Evolutionary conservation across 345 rosid species (phyloP).

Genomic region (Cardiospermum halicacabum): DNA sequence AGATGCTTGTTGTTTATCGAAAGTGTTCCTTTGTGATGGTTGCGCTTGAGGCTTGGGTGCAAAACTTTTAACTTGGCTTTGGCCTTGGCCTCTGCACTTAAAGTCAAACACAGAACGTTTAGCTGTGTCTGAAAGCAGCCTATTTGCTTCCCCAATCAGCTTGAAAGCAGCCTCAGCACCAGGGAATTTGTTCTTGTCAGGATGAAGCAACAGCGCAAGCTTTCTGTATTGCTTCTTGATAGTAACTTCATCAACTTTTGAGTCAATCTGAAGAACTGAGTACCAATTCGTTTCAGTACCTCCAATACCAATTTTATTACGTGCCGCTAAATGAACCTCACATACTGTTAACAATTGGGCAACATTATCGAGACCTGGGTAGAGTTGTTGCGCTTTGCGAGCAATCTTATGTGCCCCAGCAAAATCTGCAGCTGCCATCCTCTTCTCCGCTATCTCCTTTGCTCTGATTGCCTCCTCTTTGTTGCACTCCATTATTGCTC

Average conservation of each 20-base stretch:
- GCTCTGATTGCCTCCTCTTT: conserved; percentile 87
- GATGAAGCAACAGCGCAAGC: conserved; percentile 82
- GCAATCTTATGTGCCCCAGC: conserved; percentile 50
- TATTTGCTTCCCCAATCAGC: conserved; percentile 73
- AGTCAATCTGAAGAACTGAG: conserved; percentile 64
- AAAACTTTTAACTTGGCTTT: conserved; percentile 20
- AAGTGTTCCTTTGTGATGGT: conserved; percentile 27
- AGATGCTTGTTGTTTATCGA: conserved; percentile 25
- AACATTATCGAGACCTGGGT: conserved; percentile 57
- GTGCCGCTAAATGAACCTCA: conserved; percentile 65
- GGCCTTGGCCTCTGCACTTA: conserved; percentile 42
- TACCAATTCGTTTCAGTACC: conserved; percentile 80
- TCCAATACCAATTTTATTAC: conserved; percentile 43
- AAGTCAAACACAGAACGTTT: conserved; percentile 52
- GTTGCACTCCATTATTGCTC: conserved; percentile 64
- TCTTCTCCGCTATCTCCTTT: conserved; percentile 54
- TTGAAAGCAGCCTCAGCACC: conserved; percentile 97
- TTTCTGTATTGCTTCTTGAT: conserved; percentile 84
- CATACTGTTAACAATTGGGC: conserved; percentile 64
- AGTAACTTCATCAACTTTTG: conserved; percentile 40
- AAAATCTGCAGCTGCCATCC: conserved; percentile 56
- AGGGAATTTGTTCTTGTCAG: conserved; percentile 76
- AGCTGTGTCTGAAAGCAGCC: conserved; percentile 47
- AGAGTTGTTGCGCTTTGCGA: conserved; percentile 60
- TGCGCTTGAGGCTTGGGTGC: conserved; percentile 22